phyloP scores from a whole-genome alignment of 805 yeast species.

The Pichia paraexigua region DNA sequence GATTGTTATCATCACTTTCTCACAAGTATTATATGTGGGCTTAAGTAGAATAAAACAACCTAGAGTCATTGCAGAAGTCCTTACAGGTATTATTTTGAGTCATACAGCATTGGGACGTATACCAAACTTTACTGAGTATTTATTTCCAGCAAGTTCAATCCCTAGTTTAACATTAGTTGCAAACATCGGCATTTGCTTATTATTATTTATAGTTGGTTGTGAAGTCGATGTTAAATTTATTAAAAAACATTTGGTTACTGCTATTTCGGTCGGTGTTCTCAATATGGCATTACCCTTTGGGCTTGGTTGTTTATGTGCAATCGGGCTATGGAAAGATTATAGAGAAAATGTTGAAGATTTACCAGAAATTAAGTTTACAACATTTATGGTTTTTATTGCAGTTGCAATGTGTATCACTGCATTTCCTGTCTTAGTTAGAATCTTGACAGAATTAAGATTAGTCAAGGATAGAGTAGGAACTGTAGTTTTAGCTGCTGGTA shows the following conservation, averaged over 20 bases:
- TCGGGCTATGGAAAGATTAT: constrained; percentile 58
- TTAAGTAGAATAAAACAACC: constrained; percentile 62
- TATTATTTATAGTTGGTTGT: constrained; percentile 69
- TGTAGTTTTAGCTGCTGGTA: constrained; percentile 76
- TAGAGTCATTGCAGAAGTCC: constrained; percentile 72
- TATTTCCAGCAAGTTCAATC: constrained; percentile 58
- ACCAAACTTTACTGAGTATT: constrained; percentile 54
- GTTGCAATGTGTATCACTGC: constrained; percentile 83
- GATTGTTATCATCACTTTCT: constrained; percentile 47
- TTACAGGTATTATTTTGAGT: constrained; percentile 68
- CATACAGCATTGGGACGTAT: constrained; percentile 69
- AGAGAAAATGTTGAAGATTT: constrained; percentile 27
- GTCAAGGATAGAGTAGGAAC: constrained; percentile 66
- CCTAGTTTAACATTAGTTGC: constrained; percentile 62
- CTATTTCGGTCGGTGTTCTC: constrained; percentile 59
- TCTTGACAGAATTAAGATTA: constrained; percentile 62
- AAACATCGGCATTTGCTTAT: constrained; percentile 65
- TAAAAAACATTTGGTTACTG: constrained; percentile 50
- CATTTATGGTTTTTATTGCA: constrained; percentile 73
- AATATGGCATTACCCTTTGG: constrained; percentile 78
- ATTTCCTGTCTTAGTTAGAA: constrained; percentile 76
- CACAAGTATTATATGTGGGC: constrained; percentile 56
- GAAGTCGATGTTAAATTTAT: constrained; percentile 69
- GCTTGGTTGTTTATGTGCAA: constrained; percentile 63
- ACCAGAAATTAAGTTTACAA: constrained; percentile 49